These are phyloP conservation scores for Trichocladium uniseriatum DNA, from an alignment of 495 filamentous ascomycete species.

Conservation along the genomic window DNA sequence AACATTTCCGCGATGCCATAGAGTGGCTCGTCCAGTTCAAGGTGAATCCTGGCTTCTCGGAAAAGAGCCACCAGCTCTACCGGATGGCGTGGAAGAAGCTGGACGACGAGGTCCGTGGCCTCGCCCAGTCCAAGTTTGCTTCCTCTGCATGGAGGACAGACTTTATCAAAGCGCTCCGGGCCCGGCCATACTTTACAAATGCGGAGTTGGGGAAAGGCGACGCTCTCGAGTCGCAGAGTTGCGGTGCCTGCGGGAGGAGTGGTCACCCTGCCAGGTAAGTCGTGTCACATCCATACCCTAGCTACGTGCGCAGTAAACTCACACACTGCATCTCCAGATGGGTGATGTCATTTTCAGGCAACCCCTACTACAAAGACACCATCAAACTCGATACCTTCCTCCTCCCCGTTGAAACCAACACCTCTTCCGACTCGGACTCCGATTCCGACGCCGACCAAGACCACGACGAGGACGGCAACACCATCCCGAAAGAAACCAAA, in stretches of 20 bases:
- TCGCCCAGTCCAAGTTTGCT: conserved; percentile 60
- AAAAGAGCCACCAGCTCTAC: conserved; percentile 53
- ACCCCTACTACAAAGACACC: conserved; percentile 58
- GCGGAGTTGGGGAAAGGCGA: conserved; percentile 21
- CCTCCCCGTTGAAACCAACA: background rate
- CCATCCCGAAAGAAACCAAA: conserved; percentile 28
- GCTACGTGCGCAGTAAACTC: background rate
- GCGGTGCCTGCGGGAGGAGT: conserved; percentile 69
- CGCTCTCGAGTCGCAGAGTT: conserved; percentile 39
- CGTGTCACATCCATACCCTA: background rate
- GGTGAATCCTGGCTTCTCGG: conserved; percentile 61
- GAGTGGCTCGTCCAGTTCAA: conserved; percentile 72
- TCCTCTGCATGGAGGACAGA: conserved; percentile 64
- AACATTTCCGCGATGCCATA: conserved; percentile 69
- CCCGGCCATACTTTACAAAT: conserved; percentile 42
- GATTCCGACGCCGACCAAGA: conserved; percentile 32
- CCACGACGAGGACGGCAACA: conserved; percentile 31
- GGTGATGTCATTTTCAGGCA: conserved; percentile 53
- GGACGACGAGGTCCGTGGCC: conserved; percentile 58
- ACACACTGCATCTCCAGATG: conserved; percentile 15
- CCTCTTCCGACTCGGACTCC: conserved; percentile 40
- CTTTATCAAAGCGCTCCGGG: conserved; percentile 56
- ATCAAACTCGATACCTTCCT: conserved; percentile 1
- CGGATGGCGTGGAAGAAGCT: conserved; percentile 64
- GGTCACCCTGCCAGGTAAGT: conserved; percentile 52